Base-by-base conservation (phyloP, 1,139 yeast genomes). In the Kodamaea suecica region DNA sequence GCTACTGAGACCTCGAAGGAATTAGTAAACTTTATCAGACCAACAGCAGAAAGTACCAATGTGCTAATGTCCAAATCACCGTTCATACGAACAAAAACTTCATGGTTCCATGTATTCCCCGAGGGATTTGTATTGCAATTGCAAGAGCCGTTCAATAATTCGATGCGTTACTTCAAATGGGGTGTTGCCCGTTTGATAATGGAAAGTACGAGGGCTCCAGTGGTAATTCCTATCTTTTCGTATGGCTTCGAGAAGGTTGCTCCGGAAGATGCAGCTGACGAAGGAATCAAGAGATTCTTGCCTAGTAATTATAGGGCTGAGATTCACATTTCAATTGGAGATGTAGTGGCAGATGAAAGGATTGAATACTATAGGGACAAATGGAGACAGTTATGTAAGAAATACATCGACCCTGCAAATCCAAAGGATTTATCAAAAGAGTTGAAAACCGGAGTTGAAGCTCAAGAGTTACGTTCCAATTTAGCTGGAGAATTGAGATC, bases 131-230 rank as follows among this genome's bases (percentile, higher is more conserved):
- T 92, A 1, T 73, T 92, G 35, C 98, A 92, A 57, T 66, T 90
- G 20, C 73, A 80, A 43, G 80, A 80, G 28, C 97, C 97, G 2
- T 79, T 76, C 55, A 68, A 73, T 36, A 82, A 85, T 48, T 85
- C 96, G 3, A 84, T 92, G 90, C 69, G 97, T 42, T 92, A 86
- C 57, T 92, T 92, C 69, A 84, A 87, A 54, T 92, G 98, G 98
- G 98, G 98, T 0, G 80, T 88, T 1, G 75, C 95, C 3, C 70
- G 98, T 46, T 57, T 90, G 46, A 70, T 92, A 4, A 63, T 92
- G 36, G 98, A 92, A 57, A 70, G 94, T 11, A 80, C 94, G 0
- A 72, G 76, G 41, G 80, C 94, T 0, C 98, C 98, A 0, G 77
- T 88, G 2, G 77, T 92, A 13, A 78, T 92, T n/a, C 98, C 98